Evolutionary conservation across 2,329 filamentous ascomycete genomes (phyloP).

Genomic region (Alternaria burnsii): DNA sequence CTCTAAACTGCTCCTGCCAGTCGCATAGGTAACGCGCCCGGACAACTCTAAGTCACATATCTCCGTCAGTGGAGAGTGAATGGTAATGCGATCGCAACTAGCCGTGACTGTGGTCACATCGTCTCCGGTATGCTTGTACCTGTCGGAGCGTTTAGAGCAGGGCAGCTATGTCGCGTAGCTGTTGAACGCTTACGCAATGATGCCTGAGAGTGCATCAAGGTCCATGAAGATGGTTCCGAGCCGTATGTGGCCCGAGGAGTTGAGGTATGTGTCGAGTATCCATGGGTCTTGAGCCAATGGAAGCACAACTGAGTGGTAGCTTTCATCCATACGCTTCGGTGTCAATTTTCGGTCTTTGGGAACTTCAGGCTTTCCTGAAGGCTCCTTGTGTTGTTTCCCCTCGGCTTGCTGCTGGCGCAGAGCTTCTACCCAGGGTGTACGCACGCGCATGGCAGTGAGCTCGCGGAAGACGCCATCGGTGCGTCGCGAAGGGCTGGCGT

Average conservation of each 20-base stretch:
- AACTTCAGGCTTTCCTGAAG: constrained; percentile 45
- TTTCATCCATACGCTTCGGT: constrained; percentile 75
- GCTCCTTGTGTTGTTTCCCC: constrained; percentile 39
- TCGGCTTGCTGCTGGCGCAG: constrained; percentile 61
- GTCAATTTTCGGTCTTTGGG: constrained; percentile 63
- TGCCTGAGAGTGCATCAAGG: constrained; percentile 77
- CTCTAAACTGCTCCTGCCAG: constrained; percentile 76
- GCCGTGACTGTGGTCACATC: constrained; percentile 70
- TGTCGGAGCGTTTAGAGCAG: constrained; percentile 27
- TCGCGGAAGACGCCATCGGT: constrained; percentile 70
- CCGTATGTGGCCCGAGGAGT: constrained; percentile 75
- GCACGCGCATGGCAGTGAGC: constrained; percentile 57
- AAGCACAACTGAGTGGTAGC: constrained; percentile 73
- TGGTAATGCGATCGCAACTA: constrained; percentile 69
- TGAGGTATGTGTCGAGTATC: constrained; percentile 80
- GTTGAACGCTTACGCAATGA: constrained; percentile 68
- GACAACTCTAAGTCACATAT: constrained; percentile 81
- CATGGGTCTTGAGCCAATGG: constrained; percentile 77
- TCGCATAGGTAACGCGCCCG: constrained; percentile 74
- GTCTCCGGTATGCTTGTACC: constrained; percentile 74
- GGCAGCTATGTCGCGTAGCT: constrained; percentile 58
- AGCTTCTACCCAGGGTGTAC: constrained; percentile 75
- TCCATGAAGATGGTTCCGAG: constrained; percentile 82
- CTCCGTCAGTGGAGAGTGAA: constrained; percentile 76
- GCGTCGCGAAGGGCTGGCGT: constrained; percentile 30